Conservation (phyloP, 2,329 filamentous ascomycete genomes). For the Cercospora citrullina region DNA sequence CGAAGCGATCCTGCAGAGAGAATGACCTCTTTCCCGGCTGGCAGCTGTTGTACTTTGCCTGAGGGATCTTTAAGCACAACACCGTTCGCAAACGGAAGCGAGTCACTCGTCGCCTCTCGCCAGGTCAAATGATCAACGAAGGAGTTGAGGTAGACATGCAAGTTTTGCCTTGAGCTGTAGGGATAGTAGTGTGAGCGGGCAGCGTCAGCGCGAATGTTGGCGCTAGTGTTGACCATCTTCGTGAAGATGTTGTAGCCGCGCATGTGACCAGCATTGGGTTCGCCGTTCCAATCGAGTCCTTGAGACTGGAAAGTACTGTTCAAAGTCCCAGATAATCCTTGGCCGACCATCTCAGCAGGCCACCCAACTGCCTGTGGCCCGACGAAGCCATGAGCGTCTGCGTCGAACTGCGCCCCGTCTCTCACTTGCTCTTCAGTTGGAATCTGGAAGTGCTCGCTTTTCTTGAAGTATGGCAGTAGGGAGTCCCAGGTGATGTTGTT, state of each 20-base stretch:
- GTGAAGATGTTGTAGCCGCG: conserved; percentile 48
- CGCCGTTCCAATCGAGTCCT: conserved; percentile 44
- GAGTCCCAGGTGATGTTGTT: conserved; percentile 37
- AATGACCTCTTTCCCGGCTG: conserved; percentile 51
- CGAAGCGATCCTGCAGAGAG: conserved; percentile 58
- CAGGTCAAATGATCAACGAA: conserved; percentile 46
- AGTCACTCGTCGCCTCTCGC: conserved; percentile 13
- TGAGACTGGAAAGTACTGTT: conserved; percentile 41
- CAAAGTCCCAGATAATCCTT: conserved; percentile 31
- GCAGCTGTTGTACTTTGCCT: conserved; percentile 3
- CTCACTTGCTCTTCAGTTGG: conserved; percentile 16
- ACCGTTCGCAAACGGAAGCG: conserved; percentile 15
- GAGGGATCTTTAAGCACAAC: conserved; percentile 8
- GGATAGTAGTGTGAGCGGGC: conserved; percentile 52
- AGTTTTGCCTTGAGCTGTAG: conserved; percentile 43
- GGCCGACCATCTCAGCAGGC: conserved; percentile 16
- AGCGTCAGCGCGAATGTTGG: conserved; percentile 48
- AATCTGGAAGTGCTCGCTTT: conserved; percentile 20
- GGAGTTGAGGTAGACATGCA: conserved; percentile 48
- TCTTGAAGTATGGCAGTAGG: conserved; percentile 33
- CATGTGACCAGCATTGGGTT: conserved; percentile 48
- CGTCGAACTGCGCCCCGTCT: conserved; percentile 15
- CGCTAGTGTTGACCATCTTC: conserved; percentile 43
- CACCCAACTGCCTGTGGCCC: conserved; percentile 21
- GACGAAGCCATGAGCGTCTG: conserved; percentile 12